Percentiles rank a stretch among this genome's conserved stretches.
phyloP scores from a whole-genome alignment of 2,329 filamentous ascomycete genomes.

The Pseudogymnoascus sp. region DNA sequence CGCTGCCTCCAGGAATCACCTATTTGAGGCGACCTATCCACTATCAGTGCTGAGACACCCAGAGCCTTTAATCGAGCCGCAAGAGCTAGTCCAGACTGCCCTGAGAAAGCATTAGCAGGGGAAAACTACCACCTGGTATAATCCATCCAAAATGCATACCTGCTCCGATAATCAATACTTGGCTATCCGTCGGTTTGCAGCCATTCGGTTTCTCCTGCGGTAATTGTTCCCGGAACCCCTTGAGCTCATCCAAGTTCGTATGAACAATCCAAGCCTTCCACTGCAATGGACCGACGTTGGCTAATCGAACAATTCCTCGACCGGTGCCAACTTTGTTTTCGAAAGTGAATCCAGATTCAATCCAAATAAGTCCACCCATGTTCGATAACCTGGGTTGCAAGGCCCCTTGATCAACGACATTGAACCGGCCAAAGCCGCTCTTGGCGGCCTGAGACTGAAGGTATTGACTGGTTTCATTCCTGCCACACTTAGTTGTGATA shows the following conservation, averaged over 20 bases:
- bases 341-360: slow-evolving; percentile 31
- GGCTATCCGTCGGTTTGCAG: slow-evolving; percentile 21
- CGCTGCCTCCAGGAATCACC: neutral
- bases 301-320: slow-evolving; percentile 45
- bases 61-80: neutral
- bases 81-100: neutral
- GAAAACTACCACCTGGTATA: neutral
- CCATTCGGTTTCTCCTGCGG: slow-evolving; percentile 35
- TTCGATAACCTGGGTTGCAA: neutral
- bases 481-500: neutral
- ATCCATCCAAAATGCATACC: neutral
- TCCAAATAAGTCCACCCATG: neutral
- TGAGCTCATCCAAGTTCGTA: slow-evolving; percentile 48
- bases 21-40: neutral
- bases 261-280: slow-evolving; percentile 60
- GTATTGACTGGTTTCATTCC: neutral
- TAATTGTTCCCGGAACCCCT: slow-evolving; percentile 42
- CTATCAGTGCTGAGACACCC: neutral
- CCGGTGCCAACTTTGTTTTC: slow-evolving; percentile 46
- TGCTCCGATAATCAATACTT: neutral
- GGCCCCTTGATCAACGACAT: neutral
- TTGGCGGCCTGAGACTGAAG: neutral
- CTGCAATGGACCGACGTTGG: neutral
- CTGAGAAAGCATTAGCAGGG: neutral
- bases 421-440: neutral